These are phyloP conservation scores for Samsoniella hepiali DNA, from an alignment of 2,329 filamentous ascomycete genomes.

Conservation along the genomic window DNA sequence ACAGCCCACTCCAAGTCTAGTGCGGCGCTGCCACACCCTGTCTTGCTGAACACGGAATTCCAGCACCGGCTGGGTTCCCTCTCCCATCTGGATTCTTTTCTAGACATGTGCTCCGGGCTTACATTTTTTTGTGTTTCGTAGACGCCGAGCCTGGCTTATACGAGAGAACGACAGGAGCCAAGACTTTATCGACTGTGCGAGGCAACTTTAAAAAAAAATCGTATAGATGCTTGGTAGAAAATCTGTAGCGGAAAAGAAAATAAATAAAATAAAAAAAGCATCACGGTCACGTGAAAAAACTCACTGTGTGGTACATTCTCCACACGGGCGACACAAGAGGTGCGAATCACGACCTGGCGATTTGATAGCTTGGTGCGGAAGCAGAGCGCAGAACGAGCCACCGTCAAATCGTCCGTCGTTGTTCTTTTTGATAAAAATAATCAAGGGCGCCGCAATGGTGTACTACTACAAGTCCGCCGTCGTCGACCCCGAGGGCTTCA, in stretches of 20 bases:
- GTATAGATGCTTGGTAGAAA: too few species aligned
- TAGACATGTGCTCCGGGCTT: too few species aligned
- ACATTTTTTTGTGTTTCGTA: too few species aligned
- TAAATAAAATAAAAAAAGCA: not conserved
- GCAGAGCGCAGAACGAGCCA: not conserved
- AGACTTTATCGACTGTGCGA: too few species aligned
- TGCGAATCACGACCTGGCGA: not conserved
- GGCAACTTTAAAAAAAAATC: too few species aligned
- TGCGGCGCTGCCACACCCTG: not conserved
- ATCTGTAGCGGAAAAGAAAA: not conserved
- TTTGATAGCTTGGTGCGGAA: not conserved
- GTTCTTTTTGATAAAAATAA: too few species aligned
- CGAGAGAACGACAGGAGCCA: too few species aligned
- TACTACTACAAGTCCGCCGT: slow-evolving; percentile 91
- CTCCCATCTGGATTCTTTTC: too few species aligned
- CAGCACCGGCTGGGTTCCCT: not conserved
- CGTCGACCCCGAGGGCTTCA: slow-evolving; percentile 76
- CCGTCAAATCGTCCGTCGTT: too few species aligned
- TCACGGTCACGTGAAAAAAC: slow-evolving; percentile 6
- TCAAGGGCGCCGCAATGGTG: slow-evolving; percentile 61
- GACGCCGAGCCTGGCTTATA: too few species aligned
- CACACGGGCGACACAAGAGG: not conserved
- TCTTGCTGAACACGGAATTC: not conserved
- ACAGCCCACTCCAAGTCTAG: not conserved
- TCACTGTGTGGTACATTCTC: not conserved